Evolutionary conservation across 2,329 filamentous ascomycete genomes (phyloP), one percentile per base, ranked within the genome.

Genomic region (Colletotrichum acutatum): DNA sequence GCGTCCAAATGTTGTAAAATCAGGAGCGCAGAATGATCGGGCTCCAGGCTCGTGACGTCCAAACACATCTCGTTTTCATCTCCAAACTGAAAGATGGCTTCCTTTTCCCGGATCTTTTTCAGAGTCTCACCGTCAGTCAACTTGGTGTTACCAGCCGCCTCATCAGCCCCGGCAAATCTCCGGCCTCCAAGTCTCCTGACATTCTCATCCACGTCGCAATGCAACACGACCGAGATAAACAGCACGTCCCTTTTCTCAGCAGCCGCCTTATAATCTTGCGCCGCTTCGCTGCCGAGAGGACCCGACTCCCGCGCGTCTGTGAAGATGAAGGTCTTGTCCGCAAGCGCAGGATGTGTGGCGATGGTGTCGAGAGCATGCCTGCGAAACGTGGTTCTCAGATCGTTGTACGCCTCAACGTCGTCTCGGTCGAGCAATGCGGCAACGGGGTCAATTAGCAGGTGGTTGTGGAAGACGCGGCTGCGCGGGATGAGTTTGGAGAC

Each of bases 381-480:
- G 16, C 70, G 74, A 3, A 66, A 30, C 9, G 24, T 30, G 5
- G 71, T 65, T 1, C 76, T 70, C 58, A 79, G 71, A 4, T 74
- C 65, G 37, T 79, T 68, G 52, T 80, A 81, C 28, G 76, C 68
- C 14, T 68, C 59, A 75, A 76, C 57, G 9, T 49, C 42, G 72
- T 58, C 70, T 52, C 71, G 74, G 19, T 76, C 74, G 37, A 77
- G 75, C 7, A 78, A 70, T 8, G 75, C 60, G 24, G 68, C 75
- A 49, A 76, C 68, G 32, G 75, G 75, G 71, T 81, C 78, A 58
- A 81, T 81, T 26, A 80, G 69, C 22, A 76, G 72, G 68, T 81
- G 80, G 74, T 82, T 79, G 71, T 81, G 76, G 74, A 78, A 75
- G 58, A 81, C 67, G 32, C 76, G 74, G 12, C 78, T 76, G 22